phyloP scores from a whole-genome alignment of 495 filamentous ascomycete genomes.

The Penicillium daleae region DNA sequence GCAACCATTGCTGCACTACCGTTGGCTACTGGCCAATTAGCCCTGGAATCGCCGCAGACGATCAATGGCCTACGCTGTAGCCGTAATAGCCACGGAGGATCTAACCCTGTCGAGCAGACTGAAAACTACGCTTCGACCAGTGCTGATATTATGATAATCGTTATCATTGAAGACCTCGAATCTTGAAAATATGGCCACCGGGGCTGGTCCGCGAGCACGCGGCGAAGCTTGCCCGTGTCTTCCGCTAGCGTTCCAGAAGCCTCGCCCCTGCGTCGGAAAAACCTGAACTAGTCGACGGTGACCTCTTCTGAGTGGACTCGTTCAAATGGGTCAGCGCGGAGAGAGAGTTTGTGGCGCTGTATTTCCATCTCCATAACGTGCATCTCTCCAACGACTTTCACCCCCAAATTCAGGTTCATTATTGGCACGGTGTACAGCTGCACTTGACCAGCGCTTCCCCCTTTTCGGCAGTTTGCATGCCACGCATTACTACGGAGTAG shows the following conservation, averaged over 20 bases:
- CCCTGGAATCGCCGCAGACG: neutral
- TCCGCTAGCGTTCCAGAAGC: constrained; percentile 27
- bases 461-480: constrained; percentile 1
- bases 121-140: neutral
- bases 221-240: constrained; percentile 18
- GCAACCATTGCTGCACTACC: neutral
- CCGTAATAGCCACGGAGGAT: constrained; percentile 12
- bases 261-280: constrained; percentile 21
- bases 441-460: neutral
- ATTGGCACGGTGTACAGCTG: neutral
- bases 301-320: constrained; percentile 4
- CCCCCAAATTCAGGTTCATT: constrained; percentile 3
- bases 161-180: neutral
- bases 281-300: neutral
- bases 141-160: neutral
- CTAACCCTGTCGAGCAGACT: constrained; percentile 3
- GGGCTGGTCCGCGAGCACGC: constrained; percentile 1
- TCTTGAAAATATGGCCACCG: neutral
- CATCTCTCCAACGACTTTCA: constrained; percentile 3
- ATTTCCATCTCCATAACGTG: constrained; percentile 4
- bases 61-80: constrained; percentile 6
- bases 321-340: constrained; percentile 8
- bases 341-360: constrained; percentile 18
- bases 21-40: constrained; percentile 7
- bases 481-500: neutral